Conservation (phyloP, 495 filamentous ascomycete species). For the Evernia prunastri region DNA sequence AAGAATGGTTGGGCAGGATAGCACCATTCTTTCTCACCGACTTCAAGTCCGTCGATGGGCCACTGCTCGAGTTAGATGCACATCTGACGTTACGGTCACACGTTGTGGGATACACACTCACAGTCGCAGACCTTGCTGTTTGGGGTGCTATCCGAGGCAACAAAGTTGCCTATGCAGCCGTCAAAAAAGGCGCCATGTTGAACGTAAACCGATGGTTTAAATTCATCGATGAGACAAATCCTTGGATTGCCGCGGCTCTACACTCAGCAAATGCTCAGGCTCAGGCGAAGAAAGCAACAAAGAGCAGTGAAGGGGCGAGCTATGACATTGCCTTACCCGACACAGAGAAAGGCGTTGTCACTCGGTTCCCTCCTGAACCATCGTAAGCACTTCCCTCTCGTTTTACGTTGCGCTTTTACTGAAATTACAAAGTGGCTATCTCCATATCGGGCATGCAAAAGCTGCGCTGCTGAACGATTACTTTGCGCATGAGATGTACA, state of each 20-base stretch:
- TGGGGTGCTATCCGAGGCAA: slow-evolving; percentile 85
- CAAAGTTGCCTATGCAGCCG: slow-evolving; percentile 69
- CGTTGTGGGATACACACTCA: slow-evolving; percentile 73
- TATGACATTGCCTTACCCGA: slow-evolving; percentile 87
- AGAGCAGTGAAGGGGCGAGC: slow-evolving; percentile 75
- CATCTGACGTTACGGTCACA: slow-evolving; percentile 82
- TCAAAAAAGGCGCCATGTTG: slow-evolving; percentile 68
- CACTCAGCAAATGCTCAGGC: slow-evolving; percentile 32
- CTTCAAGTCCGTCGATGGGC: slow-evolving; percentile 73
- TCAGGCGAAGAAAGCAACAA: slow-evolving; percentile 59
- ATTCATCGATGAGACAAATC: slow-evolving; percentile 75
- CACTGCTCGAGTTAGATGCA: slow-evolving; percentile 70
- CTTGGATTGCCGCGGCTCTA: slow-evolving; percentile 43
- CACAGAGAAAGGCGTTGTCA: slow-evolving; percentile 87
- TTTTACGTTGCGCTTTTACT: slow-evolving; percentile 10
- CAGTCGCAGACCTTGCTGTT: slow-evolving; percentile 70
- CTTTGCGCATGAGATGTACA: slow-evolving; percentile 85
- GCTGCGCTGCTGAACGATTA: slow-evolving; percentile 89
- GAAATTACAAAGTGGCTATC: slow-evolving; percentile 55
- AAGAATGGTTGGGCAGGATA: slow-evolving; percentile 52
- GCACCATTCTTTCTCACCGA: slow-evolving; percentile 52
- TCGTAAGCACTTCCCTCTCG: slow-evolving; percentile 50
- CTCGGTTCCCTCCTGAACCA: slow-evolving; percentile 91
- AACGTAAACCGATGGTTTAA: slow-evolving; percentile 86
- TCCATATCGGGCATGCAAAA: slow-evolving; percentile 92